phyloP scores from a whole-genome alignment of 257 asterid genomes.

The Thymus quinquecostatus region DNA sequence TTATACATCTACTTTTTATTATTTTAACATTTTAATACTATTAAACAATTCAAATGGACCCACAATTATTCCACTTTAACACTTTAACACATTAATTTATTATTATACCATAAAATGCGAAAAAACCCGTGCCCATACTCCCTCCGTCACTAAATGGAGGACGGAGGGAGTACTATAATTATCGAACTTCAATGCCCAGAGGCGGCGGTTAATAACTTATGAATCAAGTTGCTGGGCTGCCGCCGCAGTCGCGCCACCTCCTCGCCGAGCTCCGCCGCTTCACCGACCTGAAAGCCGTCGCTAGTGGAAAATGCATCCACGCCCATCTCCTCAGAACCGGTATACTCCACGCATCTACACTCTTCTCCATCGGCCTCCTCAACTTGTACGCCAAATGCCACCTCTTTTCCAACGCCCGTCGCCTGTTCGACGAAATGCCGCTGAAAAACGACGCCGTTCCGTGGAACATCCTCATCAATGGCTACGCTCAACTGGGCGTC shows the following conservation, averaged over 20 bases:
- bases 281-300: constrained; percentile 47
- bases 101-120: no score
- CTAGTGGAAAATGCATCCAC: constrained; percentile 60
- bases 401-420: constrained; percentile 56
- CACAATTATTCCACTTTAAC: no score
- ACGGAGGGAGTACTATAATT: no score
- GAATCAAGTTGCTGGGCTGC: constrained; percentile 46
- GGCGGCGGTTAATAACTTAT: constrained; percentile 22
- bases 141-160: no score
- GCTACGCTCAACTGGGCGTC: constrained; percentile 56
- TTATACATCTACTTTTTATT: no score
- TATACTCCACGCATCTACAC: constrained; percentile 43
- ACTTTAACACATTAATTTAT: no score
- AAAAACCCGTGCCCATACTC: no score
- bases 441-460: constrained; percentile 54
- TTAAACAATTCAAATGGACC: no score
- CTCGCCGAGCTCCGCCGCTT: constrained; percentile 53
- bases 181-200: no score
- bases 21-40: no score
- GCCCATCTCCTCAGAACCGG: constrained; percentile 70
- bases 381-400: constrained; percentile 74
- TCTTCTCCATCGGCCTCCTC: constrained; percentile 62
- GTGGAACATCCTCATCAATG: constrained; percentile 83
- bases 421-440: constrained; percentile 53
- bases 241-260: constrained; percentile 53